Evolutionary conservation across 2,329 filamentous ascomycete species (phyloP).

Genomic region (Alternaria postmessia): DNA sequence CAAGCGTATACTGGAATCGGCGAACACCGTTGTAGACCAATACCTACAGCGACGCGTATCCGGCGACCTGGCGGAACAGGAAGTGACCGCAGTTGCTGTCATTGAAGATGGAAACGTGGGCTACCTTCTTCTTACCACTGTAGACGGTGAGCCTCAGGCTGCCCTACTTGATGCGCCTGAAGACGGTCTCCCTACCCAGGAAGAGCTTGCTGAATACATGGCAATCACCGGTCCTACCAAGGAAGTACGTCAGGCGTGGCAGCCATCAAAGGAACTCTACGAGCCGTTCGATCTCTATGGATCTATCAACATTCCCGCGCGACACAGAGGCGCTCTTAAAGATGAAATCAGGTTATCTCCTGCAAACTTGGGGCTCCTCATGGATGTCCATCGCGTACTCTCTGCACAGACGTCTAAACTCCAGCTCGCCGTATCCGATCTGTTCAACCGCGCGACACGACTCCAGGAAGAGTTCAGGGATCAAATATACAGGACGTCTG

Average conservation of each 20-base stretch:
- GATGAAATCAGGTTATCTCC: conserved; percentile 75
- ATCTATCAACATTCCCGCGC: conserved; percentile 67
- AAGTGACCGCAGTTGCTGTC: conserved; percentile 59
- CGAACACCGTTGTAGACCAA: conserved; percentile 58
- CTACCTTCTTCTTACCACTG: conserved; percentile 63
- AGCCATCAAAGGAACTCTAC: conserved; percentile 68
- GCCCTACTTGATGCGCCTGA: conserved; percentile 61
- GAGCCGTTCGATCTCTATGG: conserved; percentile 64
- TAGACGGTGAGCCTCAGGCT: conserved; percentile 59
- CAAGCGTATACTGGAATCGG: conserved; percentile 62
- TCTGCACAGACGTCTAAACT: conserved; percentile 74
- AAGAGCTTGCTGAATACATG: conserved; percentile 40
- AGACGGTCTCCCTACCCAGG: conserved; percentile 35
- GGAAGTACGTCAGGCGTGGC: conserved; percentile 72
- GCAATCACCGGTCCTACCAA: conserved; percentile 22
- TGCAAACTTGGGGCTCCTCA: conserved; percentile 74
- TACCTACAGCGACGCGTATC: conserved; percentile 52
- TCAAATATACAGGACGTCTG: conserved; percentile 71
- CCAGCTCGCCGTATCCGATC: conserved; percentile 73
- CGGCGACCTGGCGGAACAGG: conserved; percentile 28
- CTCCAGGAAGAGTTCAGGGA: conserved; percentile 72
- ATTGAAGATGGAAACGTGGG: conserved; percentile 66
- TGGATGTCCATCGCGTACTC: conserved; percentile 75
- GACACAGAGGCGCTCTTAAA: conserved; percentile 68
- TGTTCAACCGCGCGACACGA: conserved; percentile 75